Percentiles rank a stretch among this genome's conserved stretches.
Evolutionary conservation across 148 eudicot genomes (phyloP).

Genomic region (Rheum nobile): DNA sequence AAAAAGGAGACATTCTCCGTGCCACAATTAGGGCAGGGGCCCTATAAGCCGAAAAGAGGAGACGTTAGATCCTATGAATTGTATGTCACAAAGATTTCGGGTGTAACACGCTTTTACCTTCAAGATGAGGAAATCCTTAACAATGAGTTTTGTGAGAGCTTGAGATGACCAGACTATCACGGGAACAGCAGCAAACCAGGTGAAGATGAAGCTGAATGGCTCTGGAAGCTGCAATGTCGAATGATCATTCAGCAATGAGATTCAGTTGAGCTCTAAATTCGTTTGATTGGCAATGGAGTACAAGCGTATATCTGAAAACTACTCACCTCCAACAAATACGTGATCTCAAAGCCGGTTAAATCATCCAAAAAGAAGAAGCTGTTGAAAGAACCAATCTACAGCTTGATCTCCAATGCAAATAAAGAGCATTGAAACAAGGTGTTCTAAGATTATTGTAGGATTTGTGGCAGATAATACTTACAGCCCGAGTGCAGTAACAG

Average conservation of each 20-base stretch:
- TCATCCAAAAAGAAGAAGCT: constrained; percentile 95
- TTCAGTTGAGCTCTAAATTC: not conserved
- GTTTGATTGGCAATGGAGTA: not conserved
- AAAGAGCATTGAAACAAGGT: not conserved
- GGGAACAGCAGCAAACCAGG: constrained; percentile 95
- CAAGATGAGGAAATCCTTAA: constrained; percentile 76
- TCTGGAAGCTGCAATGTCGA: constrained; percentile 77
- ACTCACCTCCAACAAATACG: constrained; percentile 65
- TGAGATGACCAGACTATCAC: constrained; percentile 55
- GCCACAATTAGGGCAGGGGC: constrained; percentile 95
- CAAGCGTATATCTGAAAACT: not conserved
- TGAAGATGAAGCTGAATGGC: constrained; percentile 94
- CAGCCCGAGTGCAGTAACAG: constrained; percentile 75
- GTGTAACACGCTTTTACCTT: constrained; percentile 33
- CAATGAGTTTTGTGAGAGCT: constrained; percentile 59
- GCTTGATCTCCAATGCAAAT: not conserved
- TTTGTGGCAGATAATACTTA: constrained; percentile 25
- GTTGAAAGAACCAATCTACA: not conserved
- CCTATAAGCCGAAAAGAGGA: constrained; percentile 28
- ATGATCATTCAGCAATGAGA: not conserved
- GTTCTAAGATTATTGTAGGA: not conserved
- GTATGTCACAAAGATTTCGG: not conserved
- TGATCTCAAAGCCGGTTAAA: constrained; percentile 83
- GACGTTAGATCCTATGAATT: too few relatives aligned
- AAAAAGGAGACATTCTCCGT: constrained; percentile 86